Evolutionary conservation across 1,284 basidiomycete species (phyloP).

Genomic region (Pholiota adiposa): DNA sequence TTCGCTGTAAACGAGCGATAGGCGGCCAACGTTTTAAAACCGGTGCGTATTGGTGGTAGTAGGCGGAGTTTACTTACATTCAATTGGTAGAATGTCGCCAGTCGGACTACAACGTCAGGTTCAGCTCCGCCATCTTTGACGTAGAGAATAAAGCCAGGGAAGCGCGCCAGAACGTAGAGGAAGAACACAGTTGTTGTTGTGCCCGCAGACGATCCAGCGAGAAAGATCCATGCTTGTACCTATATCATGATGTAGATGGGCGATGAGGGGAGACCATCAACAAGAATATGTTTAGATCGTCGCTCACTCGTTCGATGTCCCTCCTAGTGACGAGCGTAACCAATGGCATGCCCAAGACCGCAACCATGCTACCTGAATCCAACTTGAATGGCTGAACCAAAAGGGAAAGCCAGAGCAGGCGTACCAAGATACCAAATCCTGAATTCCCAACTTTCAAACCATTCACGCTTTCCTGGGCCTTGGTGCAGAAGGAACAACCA

Average conservation of each 20-base stretch:
- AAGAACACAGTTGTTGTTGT: conserved; percentile 68
- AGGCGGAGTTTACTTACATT: conserved; percentile 55
- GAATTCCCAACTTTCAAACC: conserved; percentile 75
- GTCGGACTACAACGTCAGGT: conserved; percentile 68
- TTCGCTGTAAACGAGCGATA: conserved; percentile 42
- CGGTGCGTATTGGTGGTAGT: not conserved
- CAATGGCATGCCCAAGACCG: conserved; percentile 70
- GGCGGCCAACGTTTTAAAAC: conserved; percentile 10
- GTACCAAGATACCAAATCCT: conserved; percentile 61
- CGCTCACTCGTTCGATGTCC: conserved; percentile 57
- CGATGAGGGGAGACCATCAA: conserved; percentile 3
- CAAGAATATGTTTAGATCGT: not conserved
- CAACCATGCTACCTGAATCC: conserved; percentile 57
- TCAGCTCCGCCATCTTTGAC: conserved; percentile 73
- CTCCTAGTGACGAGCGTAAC: conserved; percentile 61
- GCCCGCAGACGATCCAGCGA: conserved; percentile 66
- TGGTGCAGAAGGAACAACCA: conserved; percentile 80
- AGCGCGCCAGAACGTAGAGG: conserved; percentile 66
- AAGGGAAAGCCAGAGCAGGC: conserved; percentile 21
- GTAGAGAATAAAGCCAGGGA: conserved; percentile 67
- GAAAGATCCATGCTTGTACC: conserved; percentile 72
- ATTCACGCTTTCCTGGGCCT: conserved; percentile 64
- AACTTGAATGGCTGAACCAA: conserved; percentile 1
- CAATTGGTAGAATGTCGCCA: conserved; percentile 74
- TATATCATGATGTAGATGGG: conserved; percentile 29